These are phyloP conservation scores for Heritiera littoralis DNA, from an alignment of 345 rosid species.

Conservation along the genomic window DNA sequence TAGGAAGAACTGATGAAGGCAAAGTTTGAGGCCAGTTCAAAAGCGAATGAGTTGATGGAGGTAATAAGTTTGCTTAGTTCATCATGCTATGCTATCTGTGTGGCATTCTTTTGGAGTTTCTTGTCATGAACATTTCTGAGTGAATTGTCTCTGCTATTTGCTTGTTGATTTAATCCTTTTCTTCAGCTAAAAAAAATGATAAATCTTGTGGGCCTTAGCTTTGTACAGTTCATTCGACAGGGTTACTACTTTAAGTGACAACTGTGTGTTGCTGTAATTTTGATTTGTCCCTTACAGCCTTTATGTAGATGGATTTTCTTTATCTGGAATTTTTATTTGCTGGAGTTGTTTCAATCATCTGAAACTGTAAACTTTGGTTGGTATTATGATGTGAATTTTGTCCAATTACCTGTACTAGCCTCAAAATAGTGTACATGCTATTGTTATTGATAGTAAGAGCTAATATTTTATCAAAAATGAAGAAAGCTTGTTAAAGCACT, in stretches of 20 bases:
- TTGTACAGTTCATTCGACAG: neutral
- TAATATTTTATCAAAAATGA: neutral
- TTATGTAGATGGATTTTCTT: neutral
- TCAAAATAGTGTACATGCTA: neutral
- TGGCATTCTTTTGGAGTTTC: constrained; percentile 5
- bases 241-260: neutral
- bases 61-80: constrained; percentile 39
- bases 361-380: neutral
- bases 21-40: constrained; percentile 74
- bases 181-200: neutral
- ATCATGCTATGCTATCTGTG: neutral
- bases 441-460: neutral
- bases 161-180: neutral
- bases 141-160: neutral
- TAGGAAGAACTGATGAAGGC: constrained; percentile 90
- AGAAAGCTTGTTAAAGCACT: neutral
- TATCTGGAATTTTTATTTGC: neutral
- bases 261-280: neutral
- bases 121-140: neutral
- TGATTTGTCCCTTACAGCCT: neutral
- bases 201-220: neutral
- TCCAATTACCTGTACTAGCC: neutral
- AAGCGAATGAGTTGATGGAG: constrained; percentile 66
- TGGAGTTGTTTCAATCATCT: neutral
- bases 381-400: neutral